phyloP scores from a whole-genome alignment of 441 rosid genomes.

The Pelargonium citronellum region DNA sequence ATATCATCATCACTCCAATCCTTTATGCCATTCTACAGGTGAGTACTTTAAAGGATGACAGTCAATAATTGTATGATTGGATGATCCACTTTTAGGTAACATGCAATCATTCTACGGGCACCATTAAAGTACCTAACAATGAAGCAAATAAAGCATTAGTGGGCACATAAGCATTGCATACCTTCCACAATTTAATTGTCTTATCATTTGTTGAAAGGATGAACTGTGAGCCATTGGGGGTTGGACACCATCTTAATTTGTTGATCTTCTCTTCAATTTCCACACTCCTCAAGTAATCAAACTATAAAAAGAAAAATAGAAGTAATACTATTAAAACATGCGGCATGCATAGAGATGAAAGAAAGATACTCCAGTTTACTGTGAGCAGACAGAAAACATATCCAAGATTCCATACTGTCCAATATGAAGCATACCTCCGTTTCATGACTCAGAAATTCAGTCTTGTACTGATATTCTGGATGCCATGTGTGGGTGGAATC shows the following conservation, averaged over 20 bases:
- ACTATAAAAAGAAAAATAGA: conserved; percentile 29
- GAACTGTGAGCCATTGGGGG: conserved; percentile 42
- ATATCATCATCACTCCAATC: no score
- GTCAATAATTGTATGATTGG: not conserved
- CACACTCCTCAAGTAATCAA: conserved; percentile 65
- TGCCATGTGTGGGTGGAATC: conserved; percentile 31
- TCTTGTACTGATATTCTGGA: conserved; percentile 51
- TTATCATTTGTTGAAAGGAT: conserved; percentile 64
- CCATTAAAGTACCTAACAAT: not conserved
- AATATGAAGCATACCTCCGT: conserved; percentile 46
- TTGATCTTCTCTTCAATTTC: conserved; percentile 76
- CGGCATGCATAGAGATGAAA: not conserved
- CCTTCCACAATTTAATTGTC: conserved; percentile 75
- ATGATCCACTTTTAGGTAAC: not conserved
- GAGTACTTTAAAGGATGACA: not conserved
- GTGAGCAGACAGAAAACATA: not conserved
- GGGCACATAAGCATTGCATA: conserved; percentile 14
- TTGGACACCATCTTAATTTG: conserved; percentile 50
- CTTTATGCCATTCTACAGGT: not conserved
- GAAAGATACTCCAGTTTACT: not conserved
- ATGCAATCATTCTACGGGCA: not conserved
- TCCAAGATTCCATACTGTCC: not conserved
- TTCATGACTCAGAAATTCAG: conserved; percentile 73
- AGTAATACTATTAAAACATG: conserved; percentile 15
- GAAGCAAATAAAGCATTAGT: conserved; percentile 3